Base-by-base conservation (phyloP, 148 eudicot genomes). In the Chenopodium berlandieri region DNA sequence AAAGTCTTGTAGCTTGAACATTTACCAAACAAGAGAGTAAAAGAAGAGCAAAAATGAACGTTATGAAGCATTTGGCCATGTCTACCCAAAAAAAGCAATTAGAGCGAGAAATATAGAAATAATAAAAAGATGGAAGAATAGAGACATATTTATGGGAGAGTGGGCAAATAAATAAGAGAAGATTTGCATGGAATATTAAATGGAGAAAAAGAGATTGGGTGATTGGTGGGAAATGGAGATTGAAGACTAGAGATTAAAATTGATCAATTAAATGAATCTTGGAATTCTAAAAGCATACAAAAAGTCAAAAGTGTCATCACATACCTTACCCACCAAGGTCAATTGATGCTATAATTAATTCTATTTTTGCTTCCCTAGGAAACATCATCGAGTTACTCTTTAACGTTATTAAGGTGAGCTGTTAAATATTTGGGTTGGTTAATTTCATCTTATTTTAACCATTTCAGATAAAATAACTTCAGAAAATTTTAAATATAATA, bases 11-110 rank as follows among this genome's bases (percentile, higher is more conserved):
- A 48, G 60, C 63, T 27, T 48, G 80, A 47, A 67, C 52, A 72
- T 40, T 25, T 27, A 47, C 11, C 34, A 78, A 50, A 70, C 19
- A 44, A 3, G 63, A 54, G 62, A 78, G 73, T 52, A 78, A 67
- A 78, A 78, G 31, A 27, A 78, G 47, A 22, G 80, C 64, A 47
- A 78, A 9, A 67, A 78, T 50, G 7, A 78, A 46, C 19, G 34
- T 67, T 25, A n/a, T 17, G 63, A 27, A 66, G 63, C 62, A 48
- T 44, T 78, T 78, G 10, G 63, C 62, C 80, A 78, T 78, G 63
- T 14, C 40, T 75, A 40, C 7, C 7, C 44, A 40, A 40, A 40
- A 50, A 74, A 48, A 17, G 50, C 14, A 19, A 13, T 37, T 34
- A 71, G 25, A 34, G 48, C 6, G 22, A 34, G 25, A 71, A 32